Base-by-base conservation (phyloP, 768 basidiomycete genomes). In the Hydnomerulius pinastri region DNA sequence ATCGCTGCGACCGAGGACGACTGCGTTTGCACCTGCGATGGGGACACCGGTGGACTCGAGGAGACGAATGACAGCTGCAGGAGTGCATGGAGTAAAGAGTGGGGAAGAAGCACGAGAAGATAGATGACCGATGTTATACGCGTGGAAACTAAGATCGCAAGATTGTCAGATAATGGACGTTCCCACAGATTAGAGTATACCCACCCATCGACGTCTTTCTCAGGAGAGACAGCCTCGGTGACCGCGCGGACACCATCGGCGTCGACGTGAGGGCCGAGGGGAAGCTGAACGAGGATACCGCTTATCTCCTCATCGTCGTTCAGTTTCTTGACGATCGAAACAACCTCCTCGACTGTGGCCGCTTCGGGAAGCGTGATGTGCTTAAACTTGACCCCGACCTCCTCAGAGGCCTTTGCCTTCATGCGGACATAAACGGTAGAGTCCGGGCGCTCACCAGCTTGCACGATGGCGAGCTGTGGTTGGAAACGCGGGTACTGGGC, bases 151-250 rank as follows among this genome's bases (percentile, higher is more conserved):
- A 55, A 44, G 29, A 29, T 35, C 28, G 46, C 15, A 7, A 35
- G 15, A 20, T 23, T 45, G 37, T 51, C 45, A 43, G 35, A 28
- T 30, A 13, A 32, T n/a, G 39, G 13, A 4, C 36, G 53, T 46
- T 55, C 54, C 35, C 51, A 55, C 21, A 46, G 48, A 41, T 20
- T 47, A 50, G 51, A 32, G 27, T 56, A 39, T 33, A 70, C 78
- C 48, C 60, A 94, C 92, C 94, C 97, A 69, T 99, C 97, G 53
- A 99, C 88, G 60, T 99, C 97, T 73, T 99, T 99, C 67, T 87
- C 81, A 15, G 93, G 92, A 51, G 85, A 89, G 52, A 99, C 85
- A 10, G 92, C 87, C 70, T 98, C 96, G n/a, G 94, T 98, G 45
- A 99, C 89, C 21, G 78, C 78, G 46, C 93, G 86, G 67, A 97